Conservation (phyloP, 2,329 filamentous ascomycete species). For the Ophiostoma angusticollis region DNA sequence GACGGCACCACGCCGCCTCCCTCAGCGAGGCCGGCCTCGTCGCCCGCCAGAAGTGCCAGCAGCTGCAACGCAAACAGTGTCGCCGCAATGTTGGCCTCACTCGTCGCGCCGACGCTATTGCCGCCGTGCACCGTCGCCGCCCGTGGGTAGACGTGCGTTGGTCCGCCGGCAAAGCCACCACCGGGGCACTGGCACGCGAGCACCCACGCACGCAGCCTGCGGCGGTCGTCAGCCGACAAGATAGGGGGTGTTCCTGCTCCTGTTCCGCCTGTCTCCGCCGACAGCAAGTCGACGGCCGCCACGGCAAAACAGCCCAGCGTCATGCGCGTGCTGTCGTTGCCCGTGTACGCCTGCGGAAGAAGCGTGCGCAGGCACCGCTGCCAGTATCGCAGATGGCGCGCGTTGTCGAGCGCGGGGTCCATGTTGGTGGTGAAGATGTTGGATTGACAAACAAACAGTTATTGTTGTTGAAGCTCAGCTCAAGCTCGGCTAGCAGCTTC, state of each 20-base stretch:
- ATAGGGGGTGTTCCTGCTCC: too few relatives aligned
- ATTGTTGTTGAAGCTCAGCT: too few relatives aligned
- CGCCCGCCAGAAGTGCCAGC: slow-evolving; percentile 39
- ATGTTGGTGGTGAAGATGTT: background rate
- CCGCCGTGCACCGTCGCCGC: slow-evolving; percentile 18
- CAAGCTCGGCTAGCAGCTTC: background rate
- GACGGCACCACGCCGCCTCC: background rate
- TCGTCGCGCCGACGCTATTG: slow-evolving; percentile 25
- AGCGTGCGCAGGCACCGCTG: slow-evolving; percentile 71
- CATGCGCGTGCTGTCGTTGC: slow-evolving; percentile 83
- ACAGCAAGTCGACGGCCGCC: slow-evolving; percentile 71
- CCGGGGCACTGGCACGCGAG: slow-evolving; percentile 72
- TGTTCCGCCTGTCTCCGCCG: too few relatives aligned
- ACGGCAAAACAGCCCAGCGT: slow-evolving; percentile 82
- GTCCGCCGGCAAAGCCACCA: slow-evolving; percentile 82
- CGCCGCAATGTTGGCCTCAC: slow-evolving; percentile 62
- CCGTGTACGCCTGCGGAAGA: slow-evolving; percentile 72
- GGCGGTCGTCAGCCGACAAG: slow-evolving; percentile 31
- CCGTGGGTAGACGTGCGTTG: slow-evolving; percentile 45
- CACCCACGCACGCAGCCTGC: slow-evolving; percentile 56
- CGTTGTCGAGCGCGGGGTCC: slow-evolving; percentile 37
- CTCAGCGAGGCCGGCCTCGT: background rate
- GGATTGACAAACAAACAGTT: too few relatives aligned
- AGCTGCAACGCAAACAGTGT: slow-evolving; percentile 79
- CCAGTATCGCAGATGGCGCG: slow-evolving; percentile 81